These are phyloP conservation scores for Straminergon stramineum DNA, from an alignment of 225 moss, liverwort and hornwort species.

Conservation along the genomic window DNA sequence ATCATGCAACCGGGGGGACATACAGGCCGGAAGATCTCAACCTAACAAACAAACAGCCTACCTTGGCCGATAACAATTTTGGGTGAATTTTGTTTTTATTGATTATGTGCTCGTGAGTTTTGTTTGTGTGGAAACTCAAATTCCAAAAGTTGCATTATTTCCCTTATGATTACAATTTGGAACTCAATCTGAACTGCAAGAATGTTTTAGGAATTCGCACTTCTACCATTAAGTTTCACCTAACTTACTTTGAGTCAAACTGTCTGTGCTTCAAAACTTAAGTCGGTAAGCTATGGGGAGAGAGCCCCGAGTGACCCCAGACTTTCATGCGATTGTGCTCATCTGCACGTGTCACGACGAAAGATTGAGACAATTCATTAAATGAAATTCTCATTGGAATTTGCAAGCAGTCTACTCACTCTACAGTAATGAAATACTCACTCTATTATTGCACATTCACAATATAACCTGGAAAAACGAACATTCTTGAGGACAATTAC, in stretches of 20 bases:
- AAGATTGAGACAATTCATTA: not conserved
- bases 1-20: no score
- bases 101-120: not conserved
- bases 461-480: not conserved
- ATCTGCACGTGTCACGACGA: not conserved
- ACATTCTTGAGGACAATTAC: not conserved
- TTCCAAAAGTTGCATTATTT: not conserved
- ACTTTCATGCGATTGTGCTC: not conserved
- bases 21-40: no score
- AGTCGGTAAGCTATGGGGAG: not conserved
- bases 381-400: no score
- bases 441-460: not conserved
- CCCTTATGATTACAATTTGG: not conserved
- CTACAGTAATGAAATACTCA: not conserved
- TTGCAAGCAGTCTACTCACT: no score
- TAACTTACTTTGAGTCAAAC: not conserved
- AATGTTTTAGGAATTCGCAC: not conserved
- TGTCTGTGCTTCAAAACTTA: not conserved
- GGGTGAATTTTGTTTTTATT: not conserved
- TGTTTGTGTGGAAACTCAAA: not conserved
- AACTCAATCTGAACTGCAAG: not conserved
- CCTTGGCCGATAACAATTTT: not conserved
- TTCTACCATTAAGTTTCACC: not conserved
- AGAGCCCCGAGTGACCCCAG: not conserved
- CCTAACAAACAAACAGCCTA: no score